Conservation (phyloP, 106 monocot genomes). For the Gastrodia elata region DNA sequence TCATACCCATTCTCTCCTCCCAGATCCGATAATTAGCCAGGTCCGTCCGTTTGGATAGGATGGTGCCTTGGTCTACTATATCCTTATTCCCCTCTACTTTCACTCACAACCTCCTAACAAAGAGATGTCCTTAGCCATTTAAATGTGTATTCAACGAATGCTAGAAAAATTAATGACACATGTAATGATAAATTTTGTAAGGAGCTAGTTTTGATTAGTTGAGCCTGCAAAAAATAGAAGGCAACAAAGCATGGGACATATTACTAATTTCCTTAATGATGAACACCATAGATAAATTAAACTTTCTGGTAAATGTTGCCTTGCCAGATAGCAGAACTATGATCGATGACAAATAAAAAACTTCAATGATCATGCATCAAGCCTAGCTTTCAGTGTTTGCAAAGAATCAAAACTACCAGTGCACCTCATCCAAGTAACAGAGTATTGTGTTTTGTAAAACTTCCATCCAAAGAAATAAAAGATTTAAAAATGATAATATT, state of each 20-base stretch:
- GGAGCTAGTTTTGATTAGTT: too few relatives aligned
- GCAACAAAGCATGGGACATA: not conserved
- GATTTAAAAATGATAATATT: not conserved
- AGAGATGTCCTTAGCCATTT: too few relatives aligned
- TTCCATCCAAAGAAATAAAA: not conserved
- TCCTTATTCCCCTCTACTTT: not conserved
- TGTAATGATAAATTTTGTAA: too few relatives aligned
- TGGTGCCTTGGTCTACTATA: too few relatives aligned
- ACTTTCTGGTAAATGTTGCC: not conserved
- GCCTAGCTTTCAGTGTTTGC: not conserved
- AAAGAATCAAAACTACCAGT: not conserved
- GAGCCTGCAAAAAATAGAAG: not conserved
- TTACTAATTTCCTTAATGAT: not conserved
- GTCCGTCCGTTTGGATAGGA: too few relatives aligned
- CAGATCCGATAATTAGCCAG: too few relatives aligned
- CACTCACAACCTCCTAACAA: not conserved
- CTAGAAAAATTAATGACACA: too few relatives aligned
- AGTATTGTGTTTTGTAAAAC: not conserved
- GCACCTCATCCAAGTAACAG: not conserved
- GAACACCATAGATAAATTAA: not conserved
- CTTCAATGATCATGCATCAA: not conserved
- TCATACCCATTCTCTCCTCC: too few relatives aligned
- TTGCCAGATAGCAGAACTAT: not conserved
- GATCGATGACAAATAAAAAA: not conserved
- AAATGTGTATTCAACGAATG: too few relatives aligned